Conservation (phyloP, 768 basidiomycete genomes). For the Termitomyces sp. region DNA sequence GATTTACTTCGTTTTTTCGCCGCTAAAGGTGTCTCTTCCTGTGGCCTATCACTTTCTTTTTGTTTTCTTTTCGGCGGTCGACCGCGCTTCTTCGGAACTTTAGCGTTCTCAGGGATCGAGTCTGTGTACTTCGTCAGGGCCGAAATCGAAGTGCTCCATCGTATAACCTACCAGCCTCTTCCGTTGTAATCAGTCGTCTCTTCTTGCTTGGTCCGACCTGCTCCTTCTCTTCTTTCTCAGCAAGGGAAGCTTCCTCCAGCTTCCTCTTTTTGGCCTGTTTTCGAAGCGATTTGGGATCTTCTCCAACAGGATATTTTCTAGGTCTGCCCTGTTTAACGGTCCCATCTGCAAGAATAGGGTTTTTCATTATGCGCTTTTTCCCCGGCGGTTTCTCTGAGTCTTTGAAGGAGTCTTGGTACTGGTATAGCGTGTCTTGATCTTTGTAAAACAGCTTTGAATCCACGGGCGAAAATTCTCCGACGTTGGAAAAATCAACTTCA, state of each 20-base stretch:
- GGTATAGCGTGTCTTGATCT: slow-evolving; percentile 31
- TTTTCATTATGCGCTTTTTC: slow-evolving; percentile 33
- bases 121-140: neutral
- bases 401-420: slow-evolving; percentile 48
- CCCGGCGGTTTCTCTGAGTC: slow-evolving; percentile 21
- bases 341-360: slow-evolving; percentile 45
- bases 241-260: slow-evolving; percentile 11
- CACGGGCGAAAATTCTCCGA: slow-evolving; percentile 49
- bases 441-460: slow-evolving; percentile 52
- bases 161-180: slow-evolving; percentile 6
- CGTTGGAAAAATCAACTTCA: slow-evolving; percentile 41
- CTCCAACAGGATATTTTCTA: slow-evolving; percentile 30
- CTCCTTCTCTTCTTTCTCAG: slow-evolving; percentile 6
- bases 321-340: slow-evolving; percentile 56
- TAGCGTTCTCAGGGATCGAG: neutral
- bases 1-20: slow-evolving; percentile 32
- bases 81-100: slow-evolving; percentile 33
- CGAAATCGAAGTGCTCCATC: neutral
- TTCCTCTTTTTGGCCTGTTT: slow-evolving; percentile 15
- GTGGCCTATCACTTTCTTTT: slow-evolving; percentile 8
- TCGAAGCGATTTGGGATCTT: slow-evolving; percentile 13
- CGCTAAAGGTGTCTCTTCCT: slow-evolving; percentile 6
- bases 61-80: slow-evolving; percentile 24
- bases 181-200: slow-evolving; percentile 15
- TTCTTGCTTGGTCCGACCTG: slow-evolving; percentile 18